Conservation (phyloP, 1,284 basidiomycete species). For the Apiotrichum sp. region DNA sequence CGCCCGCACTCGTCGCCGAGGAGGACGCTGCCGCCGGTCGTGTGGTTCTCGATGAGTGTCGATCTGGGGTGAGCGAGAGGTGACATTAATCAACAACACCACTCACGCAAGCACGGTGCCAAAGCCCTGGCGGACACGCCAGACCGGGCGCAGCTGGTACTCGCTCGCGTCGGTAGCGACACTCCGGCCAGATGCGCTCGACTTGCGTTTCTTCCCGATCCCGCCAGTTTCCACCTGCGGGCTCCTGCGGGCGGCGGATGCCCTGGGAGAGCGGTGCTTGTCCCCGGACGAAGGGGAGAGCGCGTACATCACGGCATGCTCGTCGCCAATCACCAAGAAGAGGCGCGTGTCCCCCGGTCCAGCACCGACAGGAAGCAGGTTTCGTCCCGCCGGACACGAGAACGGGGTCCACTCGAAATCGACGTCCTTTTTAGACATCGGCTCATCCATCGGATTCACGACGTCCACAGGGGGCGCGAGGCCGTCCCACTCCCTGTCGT, state of each 20-base stretch:
- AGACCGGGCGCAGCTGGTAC: constrained; percentile 33
- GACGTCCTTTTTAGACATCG: constrained; percentile 11
- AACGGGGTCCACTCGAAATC: constrained; percentile 42
- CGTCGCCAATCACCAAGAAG: constrained; percentile 41
- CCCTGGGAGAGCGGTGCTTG: constrained; percentile 16
- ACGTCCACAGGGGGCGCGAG: constrained; percentile 51
- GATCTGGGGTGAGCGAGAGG: constrained; percentile 49
- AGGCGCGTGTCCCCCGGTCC: constrained; percentile 3
- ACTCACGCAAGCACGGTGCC: constrained; percentile 43
- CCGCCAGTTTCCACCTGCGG: constrained; percentile 33
- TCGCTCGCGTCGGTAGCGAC: constrained; percentile 14
- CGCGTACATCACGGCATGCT: constrained; percentile 34
- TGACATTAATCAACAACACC: too few relatives aligned
- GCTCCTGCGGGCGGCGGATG: constrained; percentile 21
- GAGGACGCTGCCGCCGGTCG: constrained; percentile 52
- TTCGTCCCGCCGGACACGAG: constrained; percentile 39
- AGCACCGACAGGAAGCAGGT: constrained; percentile 25
- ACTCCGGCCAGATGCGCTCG: constrained; percentile 26
- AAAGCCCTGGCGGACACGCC: constrained; percentile 43
- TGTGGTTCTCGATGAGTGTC: constrained; percentile 16
- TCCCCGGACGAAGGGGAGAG: not conserved
- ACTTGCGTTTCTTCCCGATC: constrained; percentile 34
- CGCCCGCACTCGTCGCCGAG: constrained; percentile 74
- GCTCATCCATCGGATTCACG: constrained; percentile 49
- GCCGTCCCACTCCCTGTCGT: constrained; percentile 8